Percentiles rank a stretch among this genome's conserved stretches.
These are phyloP conservation scores for Spiraea crenata DNA, from an alignment of 331 rosid species.

Conservation along the genomic window DNA sequence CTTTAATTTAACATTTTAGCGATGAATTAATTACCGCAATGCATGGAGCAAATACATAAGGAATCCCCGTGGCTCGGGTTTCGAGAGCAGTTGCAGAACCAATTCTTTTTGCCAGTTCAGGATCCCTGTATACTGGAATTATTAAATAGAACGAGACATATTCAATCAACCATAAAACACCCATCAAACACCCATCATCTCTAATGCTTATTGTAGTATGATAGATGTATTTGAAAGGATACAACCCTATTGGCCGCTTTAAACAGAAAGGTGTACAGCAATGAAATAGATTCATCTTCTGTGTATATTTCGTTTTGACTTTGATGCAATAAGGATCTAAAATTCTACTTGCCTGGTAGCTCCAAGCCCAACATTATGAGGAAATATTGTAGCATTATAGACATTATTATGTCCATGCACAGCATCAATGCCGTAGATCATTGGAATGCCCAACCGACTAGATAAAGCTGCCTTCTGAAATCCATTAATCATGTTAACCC, in stretches of 20 bases:
- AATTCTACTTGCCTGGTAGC: constrained; percentile 51
- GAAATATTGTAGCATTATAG: constrained; percentile 57
- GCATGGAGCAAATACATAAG: constrained; percentile 50
- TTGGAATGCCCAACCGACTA: constrained; percentile 65
- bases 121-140: constrained; percentile 33
- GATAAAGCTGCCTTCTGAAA: constrained; percentile 62
- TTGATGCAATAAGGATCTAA: background rate
- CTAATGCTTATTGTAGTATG: background rate
- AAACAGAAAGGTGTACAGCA: background rate
- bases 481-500: constrained; percentile 68
- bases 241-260: background rate
- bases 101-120: constrained; percentile 31
- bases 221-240: background rate
- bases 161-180: background rate
- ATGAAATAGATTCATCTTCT: background rate
- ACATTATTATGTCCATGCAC: constrained; percentile 73
- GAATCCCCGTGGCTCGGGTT: constrained; percentile 47
- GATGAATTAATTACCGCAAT: constrained; percentile 34
- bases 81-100: constrained; percentile 55
- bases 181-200: background rate
- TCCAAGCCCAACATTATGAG: constrained; percentile 67
- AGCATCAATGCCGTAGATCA: constrained; percentile 81
- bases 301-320: background rate
- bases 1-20: background rate
- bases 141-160: background rate